Base-by-base conservation (phyloP, 208 protist genomes). In the Trichomonas gallinae region DNA sequence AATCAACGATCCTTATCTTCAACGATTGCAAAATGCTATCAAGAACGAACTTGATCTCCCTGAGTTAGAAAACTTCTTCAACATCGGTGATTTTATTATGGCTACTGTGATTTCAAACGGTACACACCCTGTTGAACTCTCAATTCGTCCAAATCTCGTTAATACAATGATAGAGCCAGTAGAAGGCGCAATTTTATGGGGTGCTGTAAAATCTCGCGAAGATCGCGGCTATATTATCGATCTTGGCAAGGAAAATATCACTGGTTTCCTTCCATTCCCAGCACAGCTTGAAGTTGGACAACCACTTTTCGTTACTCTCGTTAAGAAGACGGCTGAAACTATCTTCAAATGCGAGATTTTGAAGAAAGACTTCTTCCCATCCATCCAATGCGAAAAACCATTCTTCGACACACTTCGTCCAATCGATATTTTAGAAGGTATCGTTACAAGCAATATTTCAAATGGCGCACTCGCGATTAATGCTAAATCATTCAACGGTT, bases 211-310 rank as follows among this genome's bases (percentile, higher is more conserved):
- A 51, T 93, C 87, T 36, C 17, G 31, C 31, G 87, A 58, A 58
- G 87, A 93, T 93, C 23, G 44, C 17, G 87, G 87, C 9, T 93
- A 93, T 93, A 93, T 93, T 34, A n/a, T 93, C n/a, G 87, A 93
- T 51, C 42, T 93, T 51, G 87, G 87, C 0, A 34, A 40, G 15
- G 44, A 93, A 26, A 44, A 26, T 21, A 26, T 44, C 46, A n/a
- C 13, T 15, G 23, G 44, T 21, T 93, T 93, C n/a, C 87, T 93
- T 51, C 87, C 40, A n/a, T 46, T 51, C 42, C 40, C 13, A 40
- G 44, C 26, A 13, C 40, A 93, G 87, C 40, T 89, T 15, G 38
- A 89, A 46, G 40, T 93, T 51, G 87, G 87, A 23, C 40, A 51
- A 51, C 87, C 87, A 34, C 40, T 58, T 93, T 51, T 51, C n/a